Evolutionary conservation across 31 red algal genomes (phyloP).

Genomic region (Odonthalia washingtoniensis): DNA sequence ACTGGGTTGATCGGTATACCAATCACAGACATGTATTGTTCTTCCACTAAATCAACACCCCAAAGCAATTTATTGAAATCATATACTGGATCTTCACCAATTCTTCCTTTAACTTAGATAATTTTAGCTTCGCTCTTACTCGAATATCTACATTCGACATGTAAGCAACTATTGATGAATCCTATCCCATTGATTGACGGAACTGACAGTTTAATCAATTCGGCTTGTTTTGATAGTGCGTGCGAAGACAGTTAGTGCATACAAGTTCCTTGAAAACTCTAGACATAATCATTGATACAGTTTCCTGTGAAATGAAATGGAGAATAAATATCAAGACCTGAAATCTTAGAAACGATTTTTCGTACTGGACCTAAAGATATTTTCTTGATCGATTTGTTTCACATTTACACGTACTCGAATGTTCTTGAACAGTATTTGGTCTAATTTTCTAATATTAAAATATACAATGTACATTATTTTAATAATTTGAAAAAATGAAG

Average conservation of each 20-base stretch:
- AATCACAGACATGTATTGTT: constrained; percentile 88
- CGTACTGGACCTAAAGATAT: too few relatives aligned
- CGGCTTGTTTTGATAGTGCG: constrained; percentile 62
- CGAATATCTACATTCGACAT: constrained; percentile 97
- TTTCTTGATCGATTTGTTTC: too few relatives aligned
- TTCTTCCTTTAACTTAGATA: constrained; percentile 97
- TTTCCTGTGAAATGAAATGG: too few relatives aligned
- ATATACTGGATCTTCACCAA: constrained; percentile 92
- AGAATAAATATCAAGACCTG: too few relatives aligned
- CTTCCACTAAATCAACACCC: constrained; percentile 98
- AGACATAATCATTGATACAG: too few relatives aligned
- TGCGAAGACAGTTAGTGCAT: constrained; percentile 91
- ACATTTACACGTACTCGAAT: too few relatives aligned
- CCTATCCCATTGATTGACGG: constrained; percentile 82
- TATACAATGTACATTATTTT: too few relatives aligned
- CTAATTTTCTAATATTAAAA: too few relatives aligned
- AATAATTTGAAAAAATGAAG: too few relatives aligned
- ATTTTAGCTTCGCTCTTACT: constrained; percentile 77
- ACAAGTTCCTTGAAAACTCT: constrained; percentile 96
- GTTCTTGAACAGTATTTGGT: too few relatives aligned
- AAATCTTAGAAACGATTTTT: too few relatives aligned
- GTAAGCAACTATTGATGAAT: constrained; percentile 85
- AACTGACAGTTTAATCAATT: constrained; percentile 74
- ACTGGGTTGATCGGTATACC: constrained; percentile 87
- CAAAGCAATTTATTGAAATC: constrained; percentile 85